Conservation (phyloP, 1,284 basidiomycete genomes). For the Meira miltonrushii region DNA sequence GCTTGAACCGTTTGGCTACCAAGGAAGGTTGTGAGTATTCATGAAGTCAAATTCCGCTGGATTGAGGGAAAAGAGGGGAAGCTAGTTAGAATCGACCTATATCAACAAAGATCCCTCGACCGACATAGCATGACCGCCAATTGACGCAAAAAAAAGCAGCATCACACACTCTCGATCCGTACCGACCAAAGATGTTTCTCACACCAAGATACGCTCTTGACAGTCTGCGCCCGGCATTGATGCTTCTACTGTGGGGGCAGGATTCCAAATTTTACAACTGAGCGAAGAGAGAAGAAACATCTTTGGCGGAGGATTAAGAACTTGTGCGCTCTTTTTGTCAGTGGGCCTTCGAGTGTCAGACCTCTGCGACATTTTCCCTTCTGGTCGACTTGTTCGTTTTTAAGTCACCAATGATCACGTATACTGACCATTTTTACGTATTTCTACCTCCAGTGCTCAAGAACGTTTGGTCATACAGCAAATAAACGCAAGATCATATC, state of each 20-base stretch:
- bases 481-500: constrained; percentile 17
- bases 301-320: constrained; percentile 41
- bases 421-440: background rate
- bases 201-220: constrained; percentile 29
- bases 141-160: background rate
- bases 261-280: constrained; percentile 42
- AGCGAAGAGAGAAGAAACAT: constrained; percentile 32
- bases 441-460: constrained; percentile 30
- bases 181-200: too few relatives aligned
- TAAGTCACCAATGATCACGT: too few relatives aligned
- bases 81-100: background rate
- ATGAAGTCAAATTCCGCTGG: too few relatives aligned
- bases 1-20: constrained; percentile 91
- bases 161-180: constrained; percentile 3
- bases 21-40: constrained; percentile 80
- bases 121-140: background rate
- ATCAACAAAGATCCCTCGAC: background rate
- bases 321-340: constrained; percentile 34
- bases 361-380: constrained; percentile 35
- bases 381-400: background rate
- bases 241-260: constrained; percentile 18
- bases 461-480: constrained; percentile 43
- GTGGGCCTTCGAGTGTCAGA: constrained; percentile 48
- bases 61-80: background rate
- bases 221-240: constrained; percentile 24